Conservation (phyloP, 345 rosid genomes). For the Angophora floribunda region DNA sequence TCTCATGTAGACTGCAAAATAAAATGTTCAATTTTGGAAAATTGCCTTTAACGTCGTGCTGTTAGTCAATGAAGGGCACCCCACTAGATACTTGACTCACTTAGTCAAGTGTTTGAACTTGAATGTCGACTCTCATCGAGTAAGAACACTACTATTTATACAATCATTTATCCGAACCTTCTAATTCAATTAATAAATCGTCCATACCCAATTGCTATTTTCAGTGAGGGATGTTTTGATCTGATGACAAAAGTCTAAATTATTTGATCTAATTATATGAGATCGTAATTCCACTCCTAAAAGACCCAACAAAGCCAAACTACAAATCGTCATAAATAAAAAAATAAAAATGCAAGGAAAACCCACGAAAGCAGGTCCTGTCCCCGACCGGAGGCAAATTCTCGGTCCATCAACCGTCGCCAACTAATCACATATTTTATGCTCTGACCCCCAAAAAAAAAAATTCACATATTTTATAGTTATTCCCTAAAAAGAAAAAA, state of each 20-base stretch:
- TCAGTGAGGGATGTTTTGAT: background rate
- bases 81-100: background rate
- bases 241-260: background rate
- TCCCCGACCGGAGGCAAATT: background rate
- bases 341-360: background rate
- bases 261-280: background rate
- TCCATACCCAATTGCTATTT: background rate
- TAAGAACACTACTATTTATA: no score
- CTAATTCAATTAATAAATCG: background rate
- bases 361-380: background rate
- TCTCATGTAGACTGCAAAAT: background rate
- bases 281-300: background rate
- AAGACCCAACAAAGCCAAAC: background rate
- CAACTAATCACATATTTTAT: background rate
- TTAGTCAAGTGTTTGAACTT: background rate
- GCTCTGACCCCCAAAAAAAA: background rate
- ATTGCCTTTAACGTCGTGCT: background rate
- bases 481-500: background rate
- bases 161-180: background rate
- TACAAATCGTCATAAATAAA: background rate
- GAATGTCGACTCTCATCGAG: background rate
- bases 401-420: background rate
- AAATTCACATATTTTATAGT: background rate
- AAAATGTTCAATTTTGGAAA: background rate
- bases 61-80: background rate